Base-by-base conservation (phyloP, 176 grass and related monocot species). In the Thinopyrum elongatum region DNA sequence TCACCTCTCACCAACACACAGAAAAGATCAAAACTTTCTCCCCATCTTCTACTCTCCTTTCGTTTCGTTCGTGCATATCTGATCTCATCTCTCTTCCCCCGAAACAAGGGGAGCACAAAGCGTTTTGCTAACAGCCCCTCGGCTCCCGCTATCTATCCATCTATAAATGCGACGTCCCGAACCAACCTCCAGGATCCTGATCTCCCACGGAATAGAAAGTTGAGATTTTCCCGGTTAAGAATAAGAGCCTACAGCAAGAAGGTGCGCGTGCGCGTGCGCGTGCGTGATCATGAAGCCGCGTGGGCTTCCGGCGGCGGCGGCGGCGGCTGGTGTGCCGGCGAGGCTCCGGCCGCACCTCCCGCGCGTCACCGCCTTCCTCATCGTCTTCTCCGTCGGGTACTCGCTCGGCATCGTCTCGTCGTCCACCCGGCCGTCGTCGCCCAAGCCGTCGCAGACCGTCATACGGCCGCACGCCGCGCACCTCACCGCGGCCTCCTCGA, bases 341-440 rank as follows among this genome's bases (percentile, higher is more conserved):
- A 78, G 80, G 44, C 80, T 92, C 39, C 82, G 88, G 7, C 79
- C 88, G 38, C 76, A 94, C 84, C 72, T 94, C 10, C 70, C 79
- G 15, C 82, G 27, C 4, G 15, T 91, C 53, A 76, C 89, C 10
- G 73, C 77, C 6, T 86, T 93, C 59, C 44, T 99, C 17, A 82
- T 93, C 72, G 80, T 97, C 85, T 91, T 99, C 79, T 92, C 90
- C 42, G 57, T 83, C 4, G 92, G 94, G 3, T 99, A 99, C 88
- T 93, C 88, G 13, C 69, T 99, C 1, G 97, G 97, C 27, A 76
- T 95, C 61, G 31, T 92, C 41, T 96, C 97, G 3, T 87, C 82
- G 10, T 84, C 88, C 71, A 30, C 82, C 4, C 87, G 73, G 3
- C 77, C 91, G 21, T 70, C 84, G 1, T 41, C 84, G 3, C 42